phyloP scores from a whole-genome alignment of 2,329 filamentous ascomycete genomes.

The Curvularia sp. region DNA sequence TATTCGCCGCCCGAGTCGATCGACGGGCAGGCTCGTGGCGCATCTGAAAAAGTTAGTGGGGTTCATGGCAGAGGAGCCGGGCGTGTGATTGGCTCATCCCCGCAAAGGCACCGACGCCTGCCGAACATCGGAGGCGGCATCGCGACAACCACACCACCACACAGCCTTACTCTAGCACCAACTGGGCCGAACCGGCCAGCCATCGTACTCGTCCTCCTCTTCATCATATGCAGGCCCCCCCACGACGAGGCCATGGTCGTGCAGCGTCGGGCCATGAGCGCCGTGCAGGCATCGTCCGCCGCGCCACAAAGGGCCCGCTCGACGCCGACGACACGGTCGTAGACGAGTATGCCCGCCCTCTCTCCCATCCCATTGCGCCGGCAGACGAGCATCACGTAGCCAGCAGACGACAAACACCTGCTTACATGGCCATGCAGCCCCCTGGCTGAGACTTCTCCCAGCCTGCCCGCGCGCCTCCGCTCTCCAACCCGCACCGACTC shows the following conservation, averaged over 20 bases:
- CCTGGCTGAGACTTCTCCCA: constrained; percentile 25
- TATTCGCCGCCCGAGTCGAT: constrained; percentile 16
- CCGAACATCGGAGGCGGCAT: constrained; percentile 21
- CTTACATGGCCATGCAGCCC: constrained; percentile 33
- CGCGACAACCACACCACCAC: neutral
- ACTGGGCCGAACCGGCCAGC: too few species aligned
- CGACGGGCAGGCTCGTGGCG: constrained; percentile 19
- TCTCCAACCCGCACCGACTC: constrained; percentile 32
- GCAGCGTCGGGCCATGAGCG: constrained; percentile 43
- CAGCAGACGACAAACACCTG: neutral
- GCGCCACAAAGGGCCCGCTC: constrained; percentile 79
- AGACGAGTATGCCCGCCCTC: constrained; percentile 64
- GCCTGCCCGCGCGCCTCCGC: constrained; percentile 29
- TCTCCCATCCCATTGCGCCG: constrained; percentile 14
- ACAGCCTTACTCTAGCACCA: too few species aligned
- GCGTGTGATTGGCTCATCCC: constrained; percentile 23
- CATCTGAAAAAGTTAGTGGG: constrained; percentile 23
- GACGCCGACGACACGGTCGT: constrained; percentile 65
- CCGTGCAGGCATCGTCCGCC: constrained; percentile 59
- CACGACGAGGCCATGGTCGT: constrained; percentile 38
- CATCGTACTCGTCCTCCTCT: neutral
- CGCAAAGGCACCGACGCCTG: constrained; percentile 10
- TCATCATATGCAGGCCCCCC: constrained; percentile 20
- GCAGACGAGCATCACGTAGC: neutral
- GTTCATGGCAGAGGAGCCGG: constrained; percentile 10